phyloP scores from a whole-genome alignment of 1,284 basidiomycete species.

The Chondrostereum purpureum region DNA sequence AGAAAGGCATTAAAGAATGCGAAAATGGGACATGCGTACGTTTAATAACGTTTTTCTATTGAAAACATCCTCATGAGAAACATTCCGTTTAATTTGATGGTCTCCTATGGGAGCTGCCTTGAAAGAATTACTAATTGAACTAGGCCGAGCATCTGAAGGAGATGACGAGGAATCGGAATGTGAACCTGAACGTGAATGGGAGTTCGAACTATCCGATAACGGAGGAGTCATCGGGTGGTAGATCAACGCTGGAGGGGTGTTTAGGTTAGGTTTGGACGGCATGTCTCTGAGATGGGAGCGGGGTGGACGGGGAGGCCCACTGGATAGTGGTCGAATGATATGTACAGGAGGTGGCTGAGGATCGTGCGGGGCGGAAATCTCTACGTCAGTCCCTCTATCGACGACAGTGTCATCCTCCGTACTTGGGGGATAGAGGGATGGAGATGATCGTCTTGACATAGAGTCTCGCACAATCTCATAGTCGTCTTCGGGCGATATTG shows the following conservation, averaged over 20 bases:
- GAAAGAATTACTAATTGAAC: constrained; percentile 2
- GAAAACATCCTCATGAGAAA: constrained; percentile 19
- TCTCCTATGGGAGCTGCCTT: not conserved
- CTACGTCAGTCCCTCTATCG: constrained; percentile 19
- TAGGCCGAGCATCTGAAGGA: constrained; percentile 7
- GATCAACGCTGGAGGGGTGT: constrained; percentile 14
- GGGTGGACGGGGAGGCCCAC: constrained; percentile 24
- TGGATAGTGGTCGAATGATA: constrained; percentile 4
- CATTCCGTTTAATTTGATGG: constrained; percentile 11
- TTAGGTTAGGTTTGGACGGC: constrained; percentile 17
- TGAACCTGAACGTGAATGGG: constrained; percentile 10
- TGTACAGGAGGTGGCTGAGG: too few relatives aligned
- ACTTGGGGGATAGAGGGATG: constrained; percentile 53
- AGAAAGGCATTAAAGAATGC: too few relatives aligned
- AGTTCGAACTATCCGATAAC: constrained; percentile 21
- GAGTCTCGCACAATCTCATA: constrained; percentile 24
- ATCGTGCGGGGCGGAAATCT: constrained; percentile 6
- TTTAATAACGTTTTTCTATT: constrained; percentile 32
- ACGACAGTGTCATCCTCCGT: constrained; percentile 30
- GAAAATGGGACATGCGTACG: constrained; percentile 23
- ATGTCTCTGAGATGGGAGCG: constrained; percentile 35
- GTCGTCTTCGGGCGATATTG: constrained; percentile 15
- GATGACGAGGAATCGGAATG: constrained; percentile 20
- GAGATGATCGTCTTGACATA: constrained; percentile 47
- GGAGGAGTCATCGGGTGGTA: constrained; percentile 37